phyloP scores from a whole-genome alignment of 176 grass and related monocot genomes.

The Phragmites australis region DNA sequence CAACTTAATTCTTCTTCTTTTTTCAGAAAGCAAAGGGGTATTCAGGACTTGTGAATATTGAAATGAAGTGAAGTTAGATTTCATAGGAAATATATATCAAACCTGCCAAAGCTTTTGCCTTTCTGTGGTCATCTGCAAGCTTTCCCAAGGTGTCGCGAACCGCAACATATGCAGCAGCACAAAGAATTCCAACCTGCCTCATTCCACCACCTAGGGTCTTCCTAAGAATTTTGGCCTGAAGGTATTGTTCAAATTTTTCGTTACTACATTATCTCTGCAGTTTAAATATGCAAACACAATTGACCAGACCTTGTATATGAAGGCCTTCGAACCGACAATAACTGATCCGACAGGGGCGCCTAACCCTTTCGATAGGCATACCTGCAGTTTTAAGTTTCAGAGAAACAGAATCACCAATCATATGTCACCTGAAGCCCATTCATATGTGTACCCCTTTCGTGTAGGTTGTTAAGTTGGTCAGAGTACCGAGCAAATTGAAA shows the following conservation, averaged over 20 bases:
- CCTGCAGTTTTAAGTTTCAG: slow-evolving; percentile 41
- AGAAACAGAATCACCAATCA: not conserved
- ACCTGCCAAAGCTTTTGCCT: slow-evolving; percentile 85
- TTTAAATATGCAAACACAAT: not conserved
- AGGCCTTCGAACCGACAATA: slow-evolving; percentile 69
- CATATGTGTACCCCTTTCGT: no score
- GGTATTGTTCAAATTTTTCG: not conserved
- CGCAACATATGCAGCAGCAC: slow-evolving; percentile 78
- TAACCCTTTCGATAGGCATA: slow-evolving; percentile 92
- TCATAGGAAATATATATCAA: not conserved
- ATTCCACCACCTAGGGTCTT: slow-evolving; percentile 97
- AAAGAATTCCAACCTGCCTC: slow-evolving; percentile 94
- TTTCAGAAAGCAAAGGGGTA: no score
- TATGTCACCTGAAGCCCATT: not conserved
- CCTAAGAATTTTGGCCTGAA: slow-evolving; percentile 82
- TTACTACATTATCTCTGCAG: not conserved
- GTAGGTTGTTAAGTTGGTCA: not conserved
- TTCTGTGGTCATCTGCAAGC: slow-evolving; percentile 82
- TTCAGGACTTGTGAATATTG: not conserved
- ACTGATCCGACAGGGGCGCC: slow-evolving; percentile 92
- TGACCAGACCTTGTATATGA: slow-evolving; percentile 46
- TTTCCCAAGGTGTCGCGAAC: slow-evolving; percentile 67
- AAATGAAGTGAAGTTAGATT: not conserved
- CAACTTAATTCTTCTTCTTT: not conserved
- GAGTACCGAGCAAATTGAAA: not conserved